Evolutionary conservation across 306 rosid genomes (phyloP).

Genomic region (Alnus glutinosa): DNA sequence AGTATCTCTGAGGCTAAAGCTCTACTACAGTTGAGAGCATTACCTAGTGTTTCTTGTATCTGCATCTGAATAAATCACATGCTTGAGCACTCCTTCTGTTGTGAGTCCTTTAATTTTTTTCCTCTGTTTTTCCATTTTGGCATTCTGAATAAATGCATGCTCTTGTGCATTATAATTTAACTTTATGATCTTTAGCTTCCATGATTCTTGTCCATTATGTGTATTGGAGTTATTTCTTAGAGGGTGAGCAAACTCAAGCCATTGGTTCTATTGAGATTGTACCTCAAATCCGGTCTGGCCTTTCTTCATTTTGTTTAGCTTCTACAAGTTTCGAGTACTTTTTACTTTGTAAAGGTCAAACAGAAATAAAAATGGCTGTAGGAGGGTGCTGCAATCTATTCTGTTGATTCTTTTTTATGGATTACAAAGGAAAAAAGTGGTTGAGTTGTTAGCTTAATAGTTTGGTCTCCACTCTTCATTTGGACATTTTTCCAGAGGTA

Average conservation of each 20-base stretch:
- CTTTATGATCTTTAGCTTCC: background rate
- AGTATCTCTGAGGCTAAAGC: slow-evolving; percentile 45
- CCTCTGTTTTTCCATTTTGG: background rate
- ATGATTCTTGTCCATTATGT: slow-evolving; percentile 4
- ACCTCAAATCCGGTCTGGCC: background rate
- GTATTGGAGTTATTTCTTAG: background rate
- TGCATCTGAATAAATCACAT: slow-evolving; percentile 1
- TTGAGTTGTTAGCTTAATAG: background rate
- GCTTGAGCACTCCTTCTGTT: background rate
- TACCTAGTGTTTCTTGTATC: slow-evolving; percentile 11
- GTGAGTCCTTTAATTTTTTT: slow-evolving; percentile 9
- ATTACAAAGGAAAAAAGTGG: no score
- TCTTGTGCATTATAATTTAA: background rate
- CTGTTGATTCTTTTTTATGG: background rate
- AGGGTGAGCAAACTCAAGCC: background rate
- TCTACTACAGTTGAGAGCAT: slow-evolving; percentile 26
- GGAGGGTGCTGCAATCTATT: background rate
- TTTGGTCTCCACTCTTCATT: no score
- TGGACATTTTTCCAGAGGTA: no score
- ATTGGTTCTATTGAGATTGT: background rate
- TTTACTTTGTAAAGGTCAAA: background rate
- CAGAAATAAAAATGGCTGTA: background rate
- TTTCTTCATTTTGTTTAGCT: background rate
- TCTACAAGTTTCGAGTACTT: background rate
- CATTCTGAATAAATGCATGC: background rate